Conservation (phyloP, 2,329 filamentous ascomycete genomes). For the Fusarium musae region DNA sequence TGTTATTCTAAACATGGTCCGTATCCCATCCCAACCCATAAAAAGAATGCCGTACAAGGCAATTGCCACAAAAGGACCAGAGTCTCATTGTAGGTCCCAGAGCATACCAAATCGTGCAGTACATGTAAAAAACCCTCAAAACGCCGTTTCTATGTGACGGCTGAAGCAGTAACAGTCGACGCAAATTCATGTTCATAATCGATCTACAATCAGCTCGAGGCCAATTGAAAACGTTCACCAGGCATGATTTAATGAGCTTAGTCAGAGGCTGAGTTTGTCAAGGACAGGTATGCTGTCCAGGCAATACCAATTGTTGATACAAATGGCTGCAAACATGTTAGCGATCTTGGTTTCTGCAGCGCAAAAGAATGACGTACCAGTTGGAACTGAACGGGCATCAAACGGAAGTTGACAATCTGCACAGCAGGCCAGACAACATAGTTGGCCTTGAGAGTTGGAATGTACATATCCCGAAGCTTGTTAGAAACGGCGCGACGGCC, state of each 20-base stretch:
- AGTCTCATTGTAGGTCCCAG: neutral
- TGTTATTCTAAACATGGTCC: constrained; percentile 9
- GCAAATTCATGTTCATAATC: neutral
- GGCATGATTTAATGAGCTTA: constrained; percentile 9
- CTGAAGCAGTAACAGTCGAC: neutral
- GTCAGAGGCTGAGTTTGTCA: constrained; percentile 88
- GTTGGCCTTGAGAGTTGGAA: constrained; percentile 95
- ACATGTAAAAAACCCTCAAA: neutral
- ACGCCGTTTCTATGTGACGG: constrained; percentile 19
- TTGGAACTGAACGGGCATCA: constrained; percentile 96
- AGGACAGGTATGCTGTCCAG: constrained; percentile 95
- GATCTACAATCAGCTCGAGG: neutral
- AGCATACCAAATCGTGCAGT: neutral
- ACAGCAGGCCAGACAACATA: constrained; percentile 95
- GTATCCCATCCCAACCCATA: neutral
- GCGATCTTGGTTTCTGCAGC: neutral
- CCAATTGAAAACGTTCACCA: neutral
- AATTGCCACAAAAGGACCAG: neutral
- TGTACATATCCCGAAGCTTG: constrained; percentile 93
- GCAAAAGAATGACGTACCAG: constrained; percentile 72
- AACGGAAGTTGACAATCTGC: constrained; percentile 94
- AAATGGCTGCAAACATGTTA: constrained; percentile 75
- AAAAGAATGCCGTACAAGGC: neutral
- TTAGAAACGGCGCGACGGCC: constrained; percentile 79
- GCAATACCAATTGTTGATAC: constrained; percentile 96